These are phyloP conservation scores for Alternaria panax DNA, from an alignment of 2,329 filamentous ascomycete species.

Conservation along the genomic window DNA sequence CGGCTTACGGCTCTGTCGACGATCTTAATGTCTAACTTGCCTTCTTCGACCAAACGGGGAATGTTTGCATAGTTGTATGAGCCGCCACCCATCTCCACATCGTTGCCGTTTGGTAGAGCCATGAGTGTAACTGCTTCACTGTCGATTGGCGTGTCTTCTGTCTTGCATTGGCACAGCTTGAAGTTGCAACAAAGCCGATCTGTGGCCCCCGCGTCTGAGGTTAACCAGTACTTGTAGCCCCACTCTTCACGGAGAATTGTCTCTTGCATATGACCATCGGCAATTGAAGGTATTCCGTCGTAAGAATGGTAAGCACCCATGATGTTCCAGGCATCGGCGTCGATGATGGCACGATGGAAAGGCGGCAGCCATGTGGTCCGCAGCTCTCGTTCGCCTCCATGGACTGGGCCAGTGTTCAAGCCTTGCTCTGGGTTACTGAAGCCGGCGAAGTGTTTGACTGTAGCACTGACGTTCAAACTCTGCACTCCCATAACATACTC, in stretches of 20 bases:
- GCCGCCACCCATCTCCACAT: constrained; percentile 79
- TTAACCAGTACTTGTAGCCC: constrained; percentile 75
- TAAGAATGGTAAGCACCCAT: constrained; percentile 81
- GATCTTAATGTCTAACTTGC: constrained; percentile 64
- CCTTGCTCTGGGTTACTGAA: constrained; percentile 75
- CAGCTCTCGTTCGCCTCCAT: constrained; percentile 63
- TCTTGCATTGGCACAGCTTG: constrained; percentile 64
- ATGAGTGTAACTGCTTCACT: constrained; percentile 69
- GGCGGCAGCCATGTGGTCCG: constrained; percentile 63
- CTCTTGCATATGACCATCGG: constrained; percentile 70
- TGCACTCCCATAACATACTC: constrained; percentile 68
- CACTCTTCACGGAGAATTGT: constrained; percentile 72
- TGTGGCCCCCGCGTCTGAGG: constrained; percentile 73
- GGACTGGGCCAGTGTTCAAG: constrained; percentile 69
- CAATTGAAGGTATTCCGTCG: constrained; percentile 73
- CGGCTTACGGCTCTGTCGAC: constrained; percentile 73
- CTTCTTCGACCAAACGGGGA: constrained; percentile 67
- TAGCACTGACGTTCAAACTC: constrained; percentile 70
- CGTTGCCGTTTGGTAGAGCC: constrained; percentile 72
- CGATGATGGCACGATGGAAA: constrained; percentile 75
- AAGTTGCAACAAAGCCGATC: constrained; percentile 72
- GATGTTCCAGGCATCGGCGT: constrained; percentile 70
- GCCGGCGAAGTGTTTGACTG: constrained; percentile 78
- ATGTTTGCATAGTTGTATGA: constrained; percentile 73
- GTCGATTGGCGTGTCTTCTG: constrained; percentile 62